Conservation (phyloP, 768 basidiomycete genomes). For the Fistulinella prunicolor region DNA sequence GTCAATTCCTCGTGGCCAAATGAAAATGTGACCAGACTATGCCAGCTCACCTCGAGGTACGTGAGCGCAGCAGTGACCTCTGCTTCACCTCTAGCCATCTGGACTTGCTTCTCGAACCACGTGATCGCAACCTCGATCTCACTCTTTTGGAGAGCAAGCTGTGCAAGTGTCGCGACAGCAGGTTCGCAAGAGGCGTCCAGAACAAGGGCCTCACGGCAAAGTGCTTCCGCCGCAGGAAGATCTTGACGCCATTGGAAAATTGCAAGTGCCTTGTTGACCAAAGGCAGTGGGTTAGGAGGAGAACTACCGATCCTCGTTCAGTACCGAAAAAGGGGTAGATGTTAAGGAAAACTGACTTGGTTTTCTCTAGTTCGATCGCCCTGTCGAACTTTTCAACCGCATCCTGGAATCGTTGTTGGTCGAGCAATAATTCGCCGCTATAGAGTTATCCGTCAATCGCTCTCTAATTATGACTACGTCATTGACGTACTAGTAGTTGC, state of each 20-base stretch:
- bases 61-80: constrained; percentile 80
- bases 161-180: constrained; percentile 92
- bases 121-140: constrained; percentile 82
- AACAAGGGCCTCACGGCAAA: constrained; percentile 83
- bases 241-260: constrained; percentile 97
- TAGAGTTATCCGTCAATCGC: not conserved
- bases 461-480: not conserved
- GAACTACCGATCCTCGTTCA: constrained; percentile 28
- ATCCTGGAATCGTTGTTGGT: constrained; percentile 85
- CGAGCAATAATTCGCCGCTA: constrained; percentile 92
- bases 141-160: constrained; percentile 87
- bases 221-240: constrained; percentile 71
- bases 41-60: constrained; percentile 65
- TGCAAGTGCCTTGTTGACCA: constrained; percentile 97
- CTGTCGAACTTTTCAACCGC: constrained; percentile 91
- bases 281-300: constrained; percentile 81
- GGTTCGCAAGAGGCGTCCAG: constrained; percentile 95
- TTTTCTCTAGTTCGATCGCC: constrained; percentile 84
- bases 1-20: not conserved
- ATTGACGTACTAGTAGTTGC: constrained; percentile 84
- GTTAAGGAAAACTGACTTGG: constrained; percentile 46
- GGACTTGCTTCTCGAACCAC: constrained; percentile 81
- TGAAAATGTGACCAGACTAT: not conserved
- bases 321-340: not conserved
- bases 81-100: constrained; percentile 85